These are phyloP conservation scores for Lanzia echinophila DNA, from an alignment of 2,329 filamentous ascomycete genomes.

Conservation along the genomic window DNA sequence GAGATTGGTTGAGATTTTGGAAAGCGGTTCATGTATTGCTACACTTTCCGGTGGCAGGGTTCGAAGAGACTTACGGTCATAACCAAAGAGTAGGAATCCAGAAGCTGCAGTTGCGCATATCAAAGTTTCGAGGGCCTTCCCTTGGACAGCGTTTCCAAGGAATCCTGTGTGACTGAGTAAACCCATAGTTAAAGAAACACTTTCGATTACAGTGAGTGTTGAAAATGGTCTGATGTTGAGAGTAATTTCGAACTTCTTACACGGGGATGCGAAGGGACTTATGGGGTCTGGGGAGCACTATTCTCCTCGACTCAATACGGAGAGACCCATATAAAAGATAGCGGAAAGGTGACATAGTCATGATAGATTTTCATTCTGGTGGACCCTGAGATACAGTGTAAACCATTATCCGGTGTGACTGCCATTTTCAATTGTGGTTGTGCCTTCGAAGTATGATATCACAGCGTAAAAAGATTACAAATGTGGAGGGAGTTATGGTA, in stretches of 20 bases:
- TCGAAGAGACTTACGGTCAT: slow-evolving; percentile 7
- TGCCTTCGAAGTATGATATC: slow-evolving; percentile 5
- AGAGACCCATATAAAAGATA: slow-evolving; percentile 4
- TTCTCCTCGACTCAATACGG: background rate
- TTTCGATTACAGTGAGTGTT: background rate
- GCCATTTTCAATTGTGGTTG: background rate
- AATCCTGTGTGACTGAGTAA: slow-evolving; percentile 10
- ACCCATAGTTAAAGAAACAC: background rate
- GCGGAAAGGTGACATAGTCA: background rate
- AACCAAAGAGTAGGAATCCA: slow-evolving; percentile 12
- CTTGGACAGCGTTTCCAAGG: slow-evolving; percentile 4
- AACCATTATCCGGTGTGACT: background rate
- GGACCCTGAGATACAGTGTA: background rate
- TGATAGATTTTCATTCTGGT: slow-evolving; percentile 1
- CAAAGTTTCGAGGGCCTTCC: slow-evolving; percentile 8
- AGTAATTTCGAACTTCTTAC: background rate
- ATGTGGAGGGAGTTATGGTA: background rate
- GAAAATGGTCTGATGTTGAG: background rate
- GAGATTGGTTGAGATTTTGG: too few relatives aligned
- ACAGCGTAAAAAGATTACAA: background rate
- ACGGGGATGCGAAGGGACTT: background rate
- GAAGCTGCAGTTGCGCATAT: slow-evolving; percentile 9
- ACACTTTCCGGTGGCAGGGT: background rate
- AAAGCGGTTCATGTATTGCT: background rate
- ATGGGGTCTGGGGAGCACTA: slow-evolving; percentile 6